Evolutionary conservation across 139 green algal genomes (phyloP).

Genomic region (Axilococcus clingmanii): DNA sequence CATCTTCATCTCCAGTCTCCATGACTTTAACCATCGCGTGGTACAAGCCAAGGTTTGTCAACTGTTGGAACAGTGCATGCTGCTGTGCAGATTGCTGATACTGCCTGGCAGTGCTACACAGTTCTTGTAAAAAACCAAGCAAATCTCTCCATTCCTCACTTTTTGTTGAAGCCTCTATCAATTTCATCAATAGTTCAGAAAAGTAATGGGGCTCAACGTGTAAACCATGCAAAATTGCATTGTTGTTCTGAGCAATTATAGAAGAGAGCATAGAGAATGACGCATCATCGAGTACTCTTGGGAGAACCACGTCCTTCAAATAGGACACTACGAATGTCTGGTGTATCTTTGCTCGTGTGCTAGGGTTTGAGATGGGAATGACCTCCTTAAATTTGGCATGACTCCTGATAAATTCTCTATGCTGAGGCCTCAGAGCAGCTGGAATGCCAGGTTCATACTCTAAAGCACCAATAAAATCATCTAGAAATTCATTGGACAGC

Average conservation of each 20-base stretch:
- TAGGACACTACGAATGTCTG: constrained; percentile 90
- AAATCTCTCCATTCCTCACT: constrained; percentile 70
- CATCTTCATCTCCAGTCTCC: constrained; percentile 13
- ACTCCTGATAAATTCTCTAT: constrained; percentile 65
- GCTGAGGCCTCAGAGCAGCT: constrained; percentile 40
- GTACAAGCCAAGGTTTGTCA: constrained; percentile 80
- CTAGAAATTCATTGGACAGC: constrained; percentile 74
- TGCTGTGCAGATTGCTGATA: constrained; percentile 63
- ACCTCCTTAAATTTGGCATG: constrained; percentile 52
- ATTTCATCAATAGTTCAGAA: constrained; percentile 64
- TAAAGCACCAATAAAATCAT: constrained; percentile 83
- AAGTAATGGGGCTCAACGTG: constrained; percentile 70
- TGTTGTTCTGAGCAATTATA: constrained; percentile 91
- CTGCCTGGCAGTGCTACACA: constrained; percentile 76
- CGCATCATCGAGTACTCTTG: constrained; percentile 83
- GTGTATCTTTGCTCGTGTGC: constrained; percentile 84
- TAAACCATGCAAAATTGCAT: constrained; percentile 69
- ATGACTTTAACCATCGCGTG: constrained; percentile 44
- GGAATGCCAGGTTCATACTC: constrained; percentile 84
- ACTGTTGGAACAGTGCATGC: constrained; percentile 49
- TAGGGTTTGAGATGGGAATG: constrained; percentile 62
- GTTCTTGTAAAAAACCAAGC: constrained; percentile 86
- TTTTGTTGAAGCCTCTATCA: constrained; percentile 22
- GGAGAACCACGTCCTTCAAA: constrained; percentile 91
- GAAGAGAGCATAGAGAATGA: constrained; percentile 83